Conservation (phyloP, 257 asterid genomes). For the Sherardia arvensis region DNA sequence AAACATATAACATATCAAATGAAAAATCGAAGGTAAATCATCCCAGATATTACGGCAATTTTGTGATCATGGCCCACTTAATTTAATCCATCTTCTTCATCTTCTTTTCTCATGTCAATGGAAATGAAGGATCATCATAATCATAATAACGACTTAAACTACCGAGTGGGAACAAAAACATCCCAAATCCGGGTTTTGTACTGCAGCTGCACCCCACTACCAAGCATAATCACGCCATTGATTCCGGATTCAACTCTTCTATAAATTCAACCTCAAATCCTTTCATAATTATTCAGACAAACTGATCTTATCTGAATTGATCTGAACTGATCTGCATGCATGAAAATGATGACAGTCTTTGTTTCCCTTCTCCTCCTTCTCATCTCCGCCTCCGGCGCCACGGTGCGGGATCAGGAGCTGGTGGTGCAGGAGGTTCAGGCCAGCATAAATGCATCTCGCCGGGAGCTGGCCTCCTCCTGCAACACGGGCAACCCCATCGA, state of each 20-base stretch:
- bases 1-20: too few relatives aligned
- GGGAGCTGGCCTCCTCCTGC: constrained; percentile 55
- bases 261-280: neutral
- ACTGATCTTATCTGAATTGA: neutral
- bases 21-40: too few relatives aligned
- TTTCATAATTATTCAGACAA: neutral
- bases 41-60: too few relatives aligned
- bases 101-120: neutral
- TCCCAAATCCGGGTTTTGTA: constrained; percentile 12
- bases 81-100: too few relatives aligned
- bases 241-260: constrained; percentile 29
- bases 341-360: constrained; percentile 15
- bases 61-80: too few relatives aligned
- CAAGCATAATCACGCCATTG: constrained; percentile 62
- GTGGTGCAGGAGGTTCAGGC: constrained; percentile 63
- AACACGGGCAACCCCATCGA: constrained; percentile 72
- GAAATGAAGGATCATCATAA: neutral
- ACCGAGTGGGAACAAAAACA: constrained; percentile 22
- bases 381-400: neutral
- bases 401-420: constrained; percentile 33
- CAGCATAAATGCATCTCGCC: constrained; percentile 55
- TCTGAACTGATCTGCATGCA: neutral
- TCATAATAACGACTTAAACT: constrained; percentile 25
- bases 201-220: constrained; percentile 28
- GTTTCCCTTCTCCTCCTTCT: constrained; percentile 5